Conservation (phyloP, 2,329 filamentous ascomycete species). For the Penicillium sp. region DNA sequence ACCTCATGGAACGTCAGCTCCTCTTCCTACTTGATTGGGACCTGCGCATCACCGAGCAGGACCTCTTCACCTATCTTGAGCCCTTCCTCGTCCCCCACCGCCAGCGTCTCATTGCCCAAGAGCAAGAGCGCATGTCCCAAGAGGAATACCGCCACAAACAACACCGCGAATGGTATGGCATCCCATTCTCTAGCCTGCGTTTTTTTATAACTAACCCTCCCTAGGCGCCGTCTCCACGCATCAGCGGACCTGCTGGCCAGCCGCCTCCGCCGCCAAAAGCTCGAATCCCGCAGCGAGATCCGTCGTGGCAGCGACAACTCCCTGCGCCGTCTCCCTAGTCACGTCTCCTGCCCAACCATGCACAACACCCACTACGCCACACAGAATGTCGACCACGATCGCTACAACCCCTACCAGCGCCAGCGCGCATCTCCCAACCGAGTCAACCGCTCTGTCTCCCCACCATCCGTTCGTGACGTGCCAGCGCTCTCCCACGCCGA, state of each 20-base stretch:
- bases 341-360: conserved; percentile 29
- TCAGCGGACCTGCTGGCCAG: conserved; percentile 36
- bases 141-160: conserved; percentile 32
- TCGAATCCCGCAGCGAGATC: conserved; percentile 29
- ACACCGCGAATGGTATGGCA: conserved; percentile 34
- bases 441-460: conserved; percentile 40
- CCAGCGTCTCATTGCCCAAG: conserved; percentile 51
- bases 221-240: conserved; percentile 32
- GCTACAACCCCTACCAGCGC: conserved; percentile 39
- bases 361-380: conserved; percentile 33
- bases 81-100: conserved; percentile 85
- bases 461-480: conserved; percentile 45
- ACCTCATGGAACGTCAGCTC: conserved; percentile 98
- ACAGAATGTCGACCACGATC: conserved; percentile 32
- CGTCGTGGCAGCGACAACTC: conserved; percentile 21
- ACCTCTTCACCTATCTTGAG: conserved; percentile 84
- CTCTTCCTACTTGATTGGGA: conserved; percentile 95
- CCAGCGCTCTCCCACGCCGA: conserved; percentile 43
- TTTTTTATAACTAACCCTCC: background rate
- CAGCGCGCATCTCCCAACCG: conserved; percentile 36
- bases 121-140: conserved; percentile 50
- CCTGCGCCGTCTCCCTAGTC: conserved; percentile 29
- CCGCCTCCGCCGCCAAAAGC: conserved; percentile 38
- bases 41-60: conserved; percentile 75
- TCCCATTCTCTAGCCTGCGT: background rate